A percentile compares a stretch with the other conserved stretches of the same genome.
Conservation (phyloP, 176 grass and related monocot genomes). For the Typha latifolia region DNA sequence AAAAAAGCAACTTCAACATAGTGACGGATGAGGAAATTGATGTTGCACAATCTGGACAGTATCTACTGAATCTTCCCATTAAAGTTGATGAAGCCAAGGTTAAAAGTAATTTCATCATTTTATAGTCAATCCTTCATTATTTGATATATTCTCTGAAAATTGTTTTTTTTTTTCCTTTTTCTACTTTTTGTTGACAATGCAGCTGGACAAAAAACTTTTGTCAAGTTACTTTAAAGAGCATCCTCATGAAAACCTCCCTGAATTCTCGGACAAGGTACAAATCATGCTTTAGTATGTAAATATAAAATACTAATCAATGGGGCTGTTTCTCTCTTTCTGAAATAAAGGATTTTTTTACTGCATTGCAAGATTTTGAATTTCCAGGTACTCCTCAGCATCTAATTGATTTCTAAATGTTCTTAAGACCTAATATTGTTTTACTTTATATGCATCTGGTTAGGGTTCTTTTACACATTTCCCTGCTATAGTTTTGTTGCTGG, state of each 20-base stretch:
- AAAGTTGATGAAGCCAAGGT: slow-evolving; percentile 97
- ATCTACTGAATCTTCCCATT: slow-evolving; percentile 90
- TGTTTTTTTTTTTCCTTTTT: slow-evolving; percentile 14
- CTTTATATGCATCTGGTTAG: too few species aligned
- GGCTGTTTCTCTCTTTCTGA: neutral
- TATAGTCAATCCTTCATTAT: neutral
- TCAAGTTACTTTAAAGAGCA: slow-evolving; percentile 85
- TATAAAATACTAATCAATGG: neutral
- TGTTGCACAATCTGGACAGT: slow-evolving; percentile 79
- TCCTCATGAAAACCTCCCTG: slow-evolving; percentile 73
- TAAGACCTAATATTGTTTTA: too few species aligned
- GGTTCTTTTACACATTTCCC: too few species aligned
- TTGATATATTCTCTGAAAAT: slow-evolving; percentile 1
- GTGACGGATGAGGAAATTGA: slow-evolving; percentile 87
- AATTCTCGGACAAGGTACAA: slow-evolving; percentile 80
- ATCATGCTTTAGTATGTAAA: too few species aligned
- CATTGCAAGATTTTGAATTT: too few species aligned
- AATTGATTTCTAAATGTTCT: too few species aligned
- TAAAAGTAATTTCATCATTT: neutral
- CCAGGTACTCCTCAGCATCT: too few species aligned
- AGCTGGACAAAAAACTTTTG: slow-evolving; percentile 82
- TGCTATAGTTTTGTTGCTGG: too few species aligned
- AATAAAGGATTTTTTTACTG: too few species aligned
- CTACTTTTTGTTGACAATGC: slow-evolving; percentile 21
- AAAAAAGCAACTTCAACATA: slow-evolving; percentile 98